Conservation (phyloP, 73 alveolate species). For the Paramecium biaurelia region DNA sequence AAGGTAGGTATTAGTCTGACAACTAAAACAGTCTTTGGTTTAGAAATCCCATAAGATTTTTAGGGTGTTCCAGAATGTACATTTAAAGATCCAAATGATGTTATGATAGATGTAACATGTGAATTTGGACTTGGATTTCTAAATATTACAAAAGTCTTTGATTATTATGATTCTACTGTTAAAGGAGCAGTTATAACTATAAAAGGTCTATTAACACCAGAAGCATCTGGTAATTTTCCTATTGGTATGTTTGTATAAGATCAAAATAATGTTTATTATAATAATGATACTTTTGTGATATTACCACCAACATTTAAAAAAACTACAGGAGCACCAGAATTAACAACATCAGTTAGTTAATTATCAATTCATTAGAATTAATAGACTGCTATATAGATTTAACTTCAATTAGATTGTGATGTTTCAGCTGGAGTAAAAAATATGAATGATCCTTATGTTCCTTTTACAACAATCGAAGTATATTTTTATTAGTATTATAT, state of each 20-base stretch:
- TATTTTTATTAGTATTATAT: background rate
- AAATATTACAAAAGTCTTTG: background rate
- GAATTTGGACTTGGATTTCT: background rate
- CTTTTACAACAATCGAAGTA: conserved; percentile 49
- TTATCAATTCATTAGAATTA: background rate
- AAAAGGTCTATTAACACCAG: conserved; percentile 1
- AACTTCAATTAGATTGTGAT: background rate
- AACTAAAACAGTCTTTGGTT: background rate
- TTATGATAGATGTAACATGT: background rate
- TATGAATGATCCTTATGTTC: conserved; percentile 51
- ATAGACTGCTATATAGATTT: background rate
- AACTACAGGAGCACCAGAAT: background rate
- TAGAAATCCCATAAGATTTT: conserved; percentile 50
- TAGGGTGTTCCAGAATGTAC: conserved; percentile 59
- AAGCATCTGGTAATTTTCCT: background rate
- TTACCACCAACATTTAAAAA: background rate
- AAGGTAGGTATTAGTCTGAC: background rate
- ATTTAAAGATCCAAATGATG: conserved; percentile 30
- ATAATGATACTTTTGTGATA: background rate
- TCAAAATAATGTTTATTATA: background rate
- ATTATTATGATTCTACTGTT: background rate
- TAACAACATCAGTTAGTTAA: conserved; percentile 1
- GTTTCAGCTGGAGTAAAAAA: conserved; percentile 60
- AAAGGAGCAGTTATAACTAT: background rate
- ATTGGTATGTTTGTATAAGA: background rate